A percentile compares a stretch with the other conserved stretches of the same genome.
phyloP scores from a whole-genome alignment of 768 basidiomycete species.

The Dictyophora rubrovolvata region DNA sequence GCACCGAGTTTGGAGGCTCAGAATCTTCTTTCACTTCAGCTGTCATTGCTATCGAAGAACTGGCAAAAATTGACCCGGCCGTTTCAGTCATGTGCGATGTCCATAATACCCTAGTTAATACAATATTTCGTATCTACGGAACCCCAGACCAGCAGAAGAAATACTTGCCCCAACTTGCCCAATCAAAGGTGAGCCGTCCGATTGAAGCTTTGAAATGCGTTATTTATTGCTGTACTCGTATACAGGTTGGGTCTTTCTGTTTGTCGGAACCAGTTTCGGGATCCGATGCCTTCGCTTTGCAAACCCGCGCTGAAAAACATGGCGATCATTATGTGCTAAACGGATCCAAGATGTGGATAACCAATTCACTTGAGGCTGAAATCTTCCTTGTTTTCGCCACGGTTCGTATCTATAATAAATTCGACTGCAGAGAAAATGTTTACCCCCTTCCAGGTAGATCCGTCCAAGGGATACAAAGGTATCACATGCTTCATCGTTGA shows the following conservation, averaged over 20 bases:
- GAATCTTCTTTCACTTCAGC: conserved; percentile 91
- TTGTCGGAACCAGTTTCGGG: conserved; percentile 88
- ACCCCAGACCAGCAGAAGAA: conserved; percentile 76
- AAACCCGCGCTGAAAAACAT: conserved; percentile 83
- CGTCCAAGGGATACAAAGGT: conserved; percentile 94
- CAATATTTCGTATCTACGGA: conserved; percentile 80
- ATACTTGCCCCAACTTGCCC: conserved; percentile 77
- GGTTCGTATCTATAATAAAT: conserved; percentile 31
- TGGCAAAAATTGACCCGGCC: conserved; percentile 91
- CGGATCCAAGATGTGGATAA: conserved; percentile 99
- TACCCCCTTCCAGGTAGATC: conserved; percentile 46
- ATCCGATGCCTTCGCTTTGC: conserved; percentile 94
- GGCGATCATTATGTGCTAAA: conserved; percentile 81
- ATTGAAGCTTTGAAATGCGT: neutral
- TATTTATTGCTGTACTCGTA: neutral
- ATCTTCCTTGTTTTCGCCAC: conserved; percentile 94
- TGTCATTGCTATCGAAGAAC: conserved; percentile 94
- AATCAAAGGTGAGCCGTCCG: conserved; percentile 48
- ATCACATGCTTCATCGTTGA: conserved; percentile 97
- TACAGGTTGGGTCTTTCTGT: conserved; percentile 90
- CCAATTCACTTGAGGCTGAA: conserved; percentile 87
- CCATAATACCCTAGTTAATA: conserved; percentile 97
- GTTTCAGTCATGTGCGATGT: conserved; percentile 97
- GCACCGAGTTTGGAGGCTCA: conserved; percentile 71
- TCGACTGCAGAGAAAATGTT: neutral